phyloP scores from a whole-genome alignment of 768 basidiomycete genomes.

The Clitopilus passeckerianus region DNA sequence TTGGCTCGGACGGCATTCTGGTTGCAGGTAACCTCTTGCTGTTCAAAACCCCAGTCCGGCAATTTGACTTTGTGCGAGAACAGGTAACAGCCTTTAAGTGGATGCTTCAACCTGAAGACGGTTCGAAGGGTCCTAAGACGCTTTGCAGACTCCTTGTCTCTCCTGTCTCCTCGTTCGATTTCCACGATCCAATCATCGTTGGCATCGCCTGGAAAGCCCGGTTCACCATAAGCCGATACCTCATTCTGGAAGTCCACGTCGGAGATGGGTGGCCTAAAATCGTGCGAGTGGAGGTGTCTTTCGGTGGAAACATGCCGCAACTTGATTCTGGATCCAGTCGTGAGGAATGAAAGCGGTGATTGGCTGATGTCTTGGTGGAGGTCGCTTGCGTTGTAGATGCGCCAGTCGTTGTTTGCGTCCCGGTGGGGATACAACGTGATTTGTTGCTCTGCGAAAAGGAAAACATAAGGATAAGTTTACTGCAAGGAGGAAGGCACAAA shows the following conservation, averaged over 20 bases:
- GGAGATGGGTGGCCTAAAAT: slow-evolving; percentile 88
- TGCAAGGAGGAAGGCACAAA: slow-evolving; percentile 23
- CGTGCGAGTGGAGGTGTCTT: slow-evolving; percentile 92
- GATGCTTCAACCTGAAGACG: slow-evolving; percentile 78
- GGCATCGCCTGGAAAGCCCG: slow-evolving; percentile 79
- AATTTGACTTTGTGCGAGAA: slow-evolving; percentile 98
- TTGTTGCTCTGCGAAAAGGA: slow-evolving; percentile 78
- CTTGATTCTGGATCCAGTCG: slow-evolving; percentile 66
- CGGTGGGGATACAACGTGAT: slow-evolving; percentile 98
- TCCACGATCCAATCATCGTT: slow-evolving; percentile 95
- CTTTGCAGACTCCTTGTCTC: slow-evolving; percentile 62
- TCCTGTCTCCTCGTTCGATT: slow-evolving; percentile 63
- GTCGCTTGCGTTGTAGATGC: slow-evolving; percentile 65
- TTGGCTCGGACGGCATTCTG: slow-evolving; percentile 90
- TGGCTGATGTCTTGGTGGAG: slow-evolving; percentile 37
- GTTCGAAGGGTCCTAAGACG: slow-evolving; percentile 78
- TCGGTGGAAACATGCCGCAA: slow-evolving; percentile 76
- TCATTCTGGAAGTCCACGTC: slow-evolving; percentile 99
- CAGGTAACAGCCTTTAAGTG: slow-evolving; percentile 88
- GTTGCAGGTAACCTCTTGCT: slow-evolving; percentile 99
- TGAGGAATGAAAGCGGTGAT: slow-evolving; percentile 58
- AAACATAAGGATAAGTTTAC: slow-evolving; percentile 1
- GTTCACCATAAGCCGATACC: slow-evolving; percentile 89
- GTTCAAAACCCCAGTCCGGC: slow-evolving; percentile 96
- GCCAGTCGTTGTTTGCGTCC: slow-evolving; percentile 96